Conservation (phyloP, 2,329 filamentous ascomycete genomes). For the Mollisia scopiformis region DNA sequence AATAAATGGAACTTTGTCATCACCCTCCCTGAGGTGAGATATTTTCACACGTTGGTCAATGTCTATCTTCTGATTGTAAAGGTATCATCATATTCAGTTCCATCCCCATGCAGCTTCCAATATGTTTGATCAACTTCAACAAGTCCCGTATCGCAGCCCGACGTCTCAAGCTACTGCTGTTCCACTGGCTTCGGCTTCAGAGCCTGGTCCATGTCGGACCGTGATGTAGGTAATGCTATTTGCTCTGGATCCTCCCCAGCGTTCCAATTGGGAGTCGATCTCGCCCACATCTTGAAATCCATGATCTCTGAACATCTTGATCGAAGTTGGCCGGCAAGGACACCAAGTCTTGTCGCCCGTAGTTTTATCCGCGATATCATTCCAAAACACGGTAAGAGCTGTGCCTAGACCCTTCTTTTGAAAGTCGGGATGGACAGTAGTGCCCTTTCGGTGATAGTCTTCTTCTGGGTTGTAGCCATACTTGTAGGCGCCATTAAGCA, state of each 20-base stretch:
- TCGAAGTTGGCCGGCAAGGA: background rate
- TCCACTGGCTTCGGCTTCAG: background rate
- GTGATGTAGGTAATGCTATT: constrained; percentile 13
- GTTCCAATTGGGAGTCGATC: constrained; percentile 18
- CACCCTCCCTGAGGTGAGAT: no score
- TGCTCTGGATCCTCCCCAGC: constrained; percentile 9
- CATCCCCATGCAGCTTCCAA: no score
- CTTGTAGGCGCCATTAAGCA: constrained; percentile 2
- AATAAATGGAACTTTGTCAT: no score
- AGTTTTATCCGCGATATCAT: background rate
- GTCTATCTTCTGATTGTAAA: no score
- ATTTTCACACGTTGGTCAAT: no score
- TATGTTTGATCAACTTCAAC: no score
- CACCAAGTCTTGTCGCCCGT: constrained; percentile 1
- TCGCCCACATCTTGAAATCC: constrained; percentile 11
- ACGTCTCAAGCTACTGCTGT: background rate
- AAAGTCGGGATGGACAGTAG: constrained; percentile 15
- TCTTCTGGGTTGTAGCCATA: constrained; percentile 27
- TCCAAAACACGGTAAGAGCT: background rate
- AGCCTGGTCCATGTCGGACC: constrained; percentile 1
- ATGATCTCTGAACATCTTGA: background rate
- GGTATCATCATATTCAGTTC: no score
- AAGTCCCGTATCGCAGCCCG: no score
- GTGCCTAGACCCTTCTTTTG: constrained; percentile 3
- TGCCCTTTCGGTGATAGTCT: constrained; percentile 29